Base-by-base conservation (phyloP, 768 basidiomycete species). In the Baorangia bicolor region DNA sequence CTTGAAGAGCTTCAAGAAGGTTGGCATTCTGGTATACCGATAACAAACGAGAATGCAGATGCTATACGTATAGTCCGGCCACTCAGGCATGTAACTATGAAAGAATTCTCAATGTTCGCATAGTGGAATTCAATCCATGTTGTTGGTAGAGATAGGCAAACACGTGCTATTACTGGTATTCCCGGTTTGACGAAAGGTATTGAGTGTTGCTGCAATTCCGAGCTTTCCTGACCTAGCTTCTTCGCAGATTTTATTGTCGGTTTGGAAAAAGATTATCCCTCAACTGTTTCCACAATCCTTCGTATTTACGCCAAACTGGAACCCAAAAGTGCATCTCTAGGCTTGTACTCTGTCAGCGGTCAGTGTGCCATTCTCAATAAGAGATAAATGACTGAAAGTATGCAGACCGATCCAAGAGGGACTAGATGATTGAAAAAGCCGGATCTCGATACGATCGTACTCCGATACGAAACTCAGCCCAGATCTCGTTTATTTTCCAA, bases 281-380 rank as follows among this genome's bases (percentile, higher is more conserved):
- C 91, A 0, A 94, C 92, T 0, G 92, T 93, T 12, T 92, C 90
- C 9, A 85, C 92, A 0, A 88, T 94, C 47, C 84, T 84, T 23
- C 82, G 88, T 34, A 93, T 92, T 1, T 90, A 88, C 63, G 85
- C 79, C 6, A 94, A 94, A 70, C 71, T 94, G 27, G 78, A 84
- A 10, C 84, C 92, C 0, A 92, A 88, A 66, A 70, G 80, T 50
- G 75, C 71, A 3, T 73, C 82, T 0, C 70, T 70, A 9, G 76
- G 74, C 1, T 64, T 65, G 62, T 80, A 13, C 66, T 92, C 7
- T 93, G 91, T 64, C 79, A 84, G 64, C 77, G 88, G 89, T 88
- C 48, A 34, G 57, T 57, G 8, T 30, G 25, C 51, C 51, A n/a
- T 1, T 38, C 20, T 49, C 30, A 27, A 27, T 49, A 16, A 39